Conservation (phyloP, 805 yeast species). For the Metschnikowia lunata region DNA sequence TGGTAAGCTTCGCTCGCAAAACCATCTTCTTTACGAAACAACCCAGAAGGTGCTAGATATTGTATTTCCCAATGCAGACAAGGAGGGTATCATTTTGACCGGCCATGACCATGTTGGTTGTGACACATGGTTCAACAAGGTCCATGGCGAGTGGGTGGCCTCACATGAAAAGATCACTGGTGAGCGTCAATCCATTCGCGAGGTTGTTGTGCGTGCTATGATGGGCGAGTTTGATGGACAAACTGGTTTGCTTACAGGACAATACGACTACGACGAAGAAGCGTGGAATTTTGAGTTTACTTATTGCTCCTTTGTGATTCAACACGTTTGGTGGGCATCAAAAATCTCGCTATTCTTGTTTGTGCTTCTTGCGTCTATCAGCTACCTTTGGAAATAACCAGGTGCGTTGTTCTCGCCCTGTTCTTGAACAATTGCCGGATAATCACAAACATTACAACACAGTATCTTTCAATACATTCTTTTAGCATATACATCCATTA, state of each 20-base stretch:
- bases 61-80: conserved; percentile 57
- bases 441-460: too few species aligned
- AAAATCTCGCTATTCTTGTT: conserved; percentile 43
- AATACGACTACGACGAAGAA: conserved; percentile 38
- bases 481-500: too few species aligned
- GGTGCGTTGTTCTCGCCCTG: too few species aligned
- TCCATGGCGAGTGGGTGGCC: conserved; percentile 56
- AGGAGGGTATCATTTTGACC: conserved; percentile 77
- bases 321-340: conserved; percentile 95
- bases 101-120: conserved; percentile 99
- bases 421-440: too few species aligned
- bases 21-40: conserved; percentile 68
- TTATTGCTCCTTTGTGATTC: conserved; percentile 78
- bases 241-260: conserved; percentile 80
- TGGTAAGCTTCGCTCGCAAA: conserved; percentile 75
- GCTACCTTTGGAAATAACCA: background rate
- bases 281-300: conserved; percentile 66
- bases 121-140: conserved; percentile 54
- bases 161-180: conserved; percentile 33
- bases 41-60: conserved; percentile 65
- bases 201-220: conserved; percentile 83
- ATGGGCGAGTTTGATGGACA: conserved; percentile 96
- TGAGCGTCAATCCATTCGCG: conserved; percentile 48
- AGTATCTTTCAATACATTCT: too few species aligned
- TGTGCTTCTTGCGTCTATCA: conserved; percentile 27